These are phyloP conservation scores for Stephanodiscus triporus DNA, from an alignment of 108 stramenopile genomes.

Conservation along the genomic window DNA sequence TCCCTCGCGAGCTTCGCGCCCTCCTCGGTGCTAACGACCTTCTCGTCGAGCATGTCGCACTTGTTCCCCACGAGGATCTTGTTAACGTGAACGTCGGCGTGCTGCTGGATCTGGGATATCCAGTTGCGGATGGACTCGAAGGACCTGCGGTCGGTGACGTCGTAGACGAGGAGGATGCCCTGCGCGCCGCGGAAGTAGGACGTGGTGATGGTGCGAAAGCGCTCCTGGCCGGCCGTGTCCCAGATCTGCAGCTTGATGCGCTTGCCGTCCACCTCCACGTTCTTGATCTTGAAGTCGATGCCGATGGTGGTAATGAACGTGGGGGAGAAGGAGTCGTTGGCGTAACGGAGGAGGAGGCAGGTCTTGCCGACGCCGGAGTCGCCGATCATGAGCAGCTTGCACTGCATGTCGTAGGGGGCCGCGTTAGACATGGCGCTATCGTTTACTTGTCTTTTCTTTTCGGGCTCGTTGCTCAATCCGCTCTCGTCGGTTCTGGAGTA, in stretches of 20 bases:
- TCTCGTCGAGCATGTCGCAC: slow-evolving; percentile 95
- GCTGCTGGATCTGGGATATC: slow-evolving; percentile 98
- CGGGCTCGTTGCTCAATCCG: neutral
- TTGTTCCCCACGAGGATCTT: slow-evolving; percentile 99
- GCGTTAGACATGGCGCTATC: slow-evolving; percentile 40
- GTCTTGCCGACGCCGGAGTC: slow-evolving; percentile 99
- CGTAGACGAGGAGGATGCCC: slow-evolving; percentile 98
- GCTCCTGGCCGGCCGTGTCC: slow-evolving; percentile 94
- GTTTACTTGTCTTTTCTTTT: neutral
- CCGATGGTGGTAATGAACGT: slow-evolving; percentile 99
- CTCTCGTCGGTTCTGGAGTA: neutral
- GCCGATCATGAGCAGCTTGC: slow-evolving; percentile 99
- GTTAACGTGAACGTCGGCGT: slow-evolving; percentile 96
- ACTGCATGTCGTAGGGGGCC: slow-evolving; percentile 96
- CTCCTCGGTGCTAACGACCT: slow-evolving; percentile 95
- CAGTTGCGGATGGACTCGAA: slow-evolving; percentile 98
- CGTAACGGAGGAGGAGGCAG: slow-evolving; percentile 98
- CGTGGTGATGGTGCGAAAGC: slow-evolving; percentile 95
- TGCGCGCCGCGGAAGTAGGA: slow-evolving; percentile 97
- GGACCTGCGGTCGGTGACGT: slow-evolving; percentile 97
- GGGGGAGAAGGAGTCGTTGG: slow-evolving; percentile 97
- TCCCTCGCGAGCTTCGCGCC: slow-evolving; percentile 92
- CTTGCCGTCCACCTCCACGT: slow-evolving; percentile 91
- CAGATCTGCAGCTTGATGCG: slow-evolving; percentile 96
- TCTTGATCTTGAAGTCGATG: slow-evolving; percentile 98